A percentile compares a stretch with the other conserved stretches of the same genome.
Evolutionary conservation across 768 basidiomycete species (phyloP).

Genomic region (Mycena amicta): DNA sequence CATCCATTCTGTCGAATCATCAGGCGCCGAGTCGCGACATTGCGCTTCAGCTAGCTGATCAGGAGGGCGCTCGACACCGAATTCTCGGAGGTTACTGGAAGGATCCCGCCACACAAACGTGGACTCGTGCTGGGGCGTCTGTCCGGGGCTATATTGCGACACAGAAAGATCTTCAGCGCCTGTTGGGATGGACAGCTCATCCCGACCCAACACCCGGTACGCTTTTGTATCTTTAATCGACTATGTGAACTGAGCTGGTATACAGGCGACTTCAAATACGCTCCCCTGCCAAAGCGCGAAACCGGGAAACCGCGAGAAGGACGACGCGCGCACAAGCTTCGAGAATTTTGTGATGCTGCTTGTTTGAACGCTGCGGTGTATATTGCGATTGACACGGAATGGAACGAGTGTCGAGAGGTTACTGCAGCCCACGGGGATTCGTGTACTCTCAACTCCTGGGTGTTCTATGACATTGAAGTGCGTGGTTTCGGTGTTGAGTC

Average conservation of each 20-base stretch:
- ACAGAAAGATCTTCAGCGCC: constrained; percentile 14
- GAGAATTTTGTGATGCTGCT: constrained; percentile 1
- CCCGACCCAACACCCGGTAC: background rate
- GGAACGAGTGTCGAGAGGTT: background rate
- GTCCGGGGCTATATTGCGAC: constrained; percentile 3
- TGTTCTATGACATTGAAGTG: background rate
- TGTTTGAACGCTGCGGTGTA: background rate
- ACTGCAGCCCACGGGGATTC: background rate
- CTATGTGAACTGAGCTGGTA: background rate
- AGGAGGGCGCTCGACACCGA: constrained; percentile 19
- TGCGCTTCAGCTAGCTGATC: constrained; percentile 14
- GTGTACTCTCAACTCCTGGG: background rate
- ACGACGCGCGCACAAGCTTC: constrained; percentile 12
- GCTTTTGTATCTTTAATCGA: background rate
- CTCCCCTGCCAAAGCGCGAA: background rate
- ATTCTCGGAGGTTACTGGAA: constrained; percentile 17
- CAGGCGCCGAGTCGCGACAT: constrained; percentile 32
- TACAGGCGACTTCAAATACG: constrained; percentile 8
- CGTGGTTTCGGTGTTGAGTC: background rate
- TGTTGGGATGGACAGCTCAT: constrained; percentile 14
- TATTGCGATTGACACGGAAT: background rate
- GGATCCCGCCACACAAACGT: background rate
- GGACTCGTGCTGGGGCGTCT: background rate
- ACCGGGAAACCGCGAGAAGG: constrained; percentile 2
- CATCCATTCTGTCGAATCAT: constrained; percentile 32